A percentile compares a stretch with the other conserved stretches of the same genome.
Evolutionary conservation across 2,329 filamentous ascomycete genomes (phyloP).

Genomic region (Nemania diffusa): DNA sequence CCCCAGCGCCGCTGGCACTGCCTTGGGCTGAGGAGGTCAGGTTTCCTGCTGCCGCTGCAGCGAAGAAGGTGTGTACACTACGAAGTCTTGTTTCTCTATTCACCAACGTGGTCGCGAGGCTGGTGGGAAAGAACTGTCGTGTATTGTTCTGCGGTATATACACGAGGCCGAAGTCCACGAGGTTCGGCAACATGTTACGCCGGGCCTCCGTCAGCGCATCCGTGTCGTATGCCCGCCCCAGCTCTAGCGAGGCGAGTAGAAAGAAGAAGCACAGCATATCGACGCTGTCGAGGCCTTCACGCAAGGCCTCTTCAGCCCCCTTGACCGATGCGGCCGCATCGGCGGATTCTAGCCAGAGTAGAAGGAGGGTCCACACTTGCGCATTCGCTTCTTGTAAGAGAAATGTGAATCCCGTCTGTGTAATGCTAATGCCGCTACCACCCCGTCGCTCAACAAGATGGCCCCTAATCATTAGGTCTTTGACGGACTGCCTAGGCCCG

Average conservation of each 20-base stretch:
- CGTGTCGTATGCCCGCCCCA: conserved; percentile 91
- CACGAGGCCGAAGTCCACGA: conserved; percentile 92
- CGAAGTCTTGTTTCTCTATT: conserved; percentile 75
- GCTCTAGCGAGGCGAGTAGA: conserved; percentile 90
- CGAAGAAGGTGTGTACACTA: conserved; percentile 74
- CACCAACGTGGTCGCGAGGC: conserved; percentile 93
- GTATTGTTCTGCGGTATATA: conserved; percentile 72
- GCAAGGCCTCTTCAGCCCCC: conserved; percentile 48
- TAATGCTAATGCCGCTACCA: conserved; percentile 74
- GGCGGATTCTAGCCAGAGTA: conserved; percentile 90
- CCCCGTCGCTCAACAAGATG: conserved; percentile 75
- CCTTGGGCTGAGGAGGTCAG: conserved; percentile 46
- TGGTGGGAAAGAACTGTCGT: conserved; percentile 84
- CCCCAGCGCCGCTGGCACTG: neutral
- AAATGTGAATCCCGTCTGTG: conserved; percentile 93
- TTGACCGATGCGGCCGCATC: conserved; percentile 61
- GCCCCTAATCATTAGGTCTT: conserved; percentile 82
- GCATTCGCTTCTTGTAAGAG: conserved; percentile 94
- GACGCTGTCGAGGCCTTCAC: conserved; percentile 82
- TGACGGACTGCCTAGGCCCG: conserved; percentile 80
- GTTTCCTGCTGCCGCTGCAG: conserved; percentile 71
- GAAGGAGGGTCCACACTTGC: conserved; percentile 94
- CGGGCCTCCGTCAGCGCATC: conserved; percentile 83
- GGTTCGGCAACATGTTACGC: conserved; percentile 86
- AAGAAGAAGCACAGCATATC: conserved; percentile 97